Percentiles rank a stretch among this genome's conserved stretches.
Conservation (phyloP, 2,329 filamentous ascomycete species). For the Thielaviopsis musarum region DNA sequence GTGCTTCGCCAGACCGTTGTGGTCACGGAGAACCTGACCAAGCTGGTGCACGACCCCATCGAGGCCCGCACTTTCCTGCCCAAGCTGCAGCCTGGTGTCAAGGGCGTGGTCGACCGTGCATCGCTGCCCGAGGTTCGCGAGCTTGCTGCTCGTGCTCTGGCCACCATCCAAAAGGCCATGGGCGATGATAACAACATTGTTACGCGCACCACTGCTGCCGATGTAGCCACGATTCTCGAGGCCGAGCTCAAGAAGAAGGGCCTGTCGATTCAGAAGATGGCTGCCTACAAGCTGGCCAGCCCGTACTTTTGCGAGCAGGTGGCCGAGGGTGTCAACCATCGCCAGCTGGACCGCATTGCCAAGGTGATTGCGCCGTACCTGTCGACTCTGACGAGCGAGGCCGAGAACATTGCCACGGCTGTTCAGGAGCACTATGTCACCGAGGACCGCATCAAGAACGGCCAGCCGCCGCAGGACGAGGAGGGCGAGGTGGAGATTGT, state of each 20-base stretch:
- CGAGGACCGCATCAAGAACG: slow-evolving; percentile 77
- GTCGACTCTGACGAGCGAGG: slow-evolving; percentile 45
- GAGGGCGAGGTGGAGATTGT: slow-evolving; percentile 92
- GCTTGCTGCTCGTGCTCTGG: slow-evolving; percentile 63
- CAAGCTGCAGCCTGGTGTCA: slow-evolving; percentile 85
- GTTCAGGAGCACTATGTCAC: slow-evolving; percentile 65
- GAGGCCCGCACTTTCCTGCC: slow-evolving; percentile 91
- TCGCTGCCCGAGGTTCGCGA: slow-evolving; percentile 91
- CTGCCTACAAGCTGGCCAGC: slow-evolving; percentile 35
- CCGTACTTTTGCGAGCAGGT: slow-evolving; percentile 71
- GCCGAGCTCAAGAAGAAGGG: slow-evolving; percentile 56
- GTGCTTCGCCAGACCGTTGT: slow-evolving; percentile 90
- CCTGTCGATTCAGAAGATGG: slow-evolving; percentile 43
- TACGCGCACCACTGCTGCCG: slow-evolving; percentile 50
- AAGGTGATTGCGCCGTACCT: slow-evolving; percentile 60
- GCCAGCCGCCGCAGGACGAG: slow-evolving; percentile 69
- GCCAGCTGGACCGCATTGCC: slow-evolving; percentile 57
- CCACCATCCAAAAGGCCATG: slow-evolving; percentile 91
- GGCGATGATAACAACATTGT: slow-evolving; percentile 47
- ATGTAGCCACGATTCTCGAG: slow-evolving; percentile 60
- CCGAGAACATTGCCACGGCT: slow-evolving; percentile 48
- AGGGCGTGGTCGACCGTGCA: slow-evolving; percentile 70
- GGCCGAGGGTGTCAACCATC: slow-evolving; percentile 71
- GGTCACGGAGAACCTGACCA: slow-evolving; percentile 94
- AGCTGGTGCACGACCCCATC: slow-evolving; percentile 86